phyloP scores from a whole-genome alignment of 192 early-diverging fungal genomes.

The Allomyces javanicus region DNA sequence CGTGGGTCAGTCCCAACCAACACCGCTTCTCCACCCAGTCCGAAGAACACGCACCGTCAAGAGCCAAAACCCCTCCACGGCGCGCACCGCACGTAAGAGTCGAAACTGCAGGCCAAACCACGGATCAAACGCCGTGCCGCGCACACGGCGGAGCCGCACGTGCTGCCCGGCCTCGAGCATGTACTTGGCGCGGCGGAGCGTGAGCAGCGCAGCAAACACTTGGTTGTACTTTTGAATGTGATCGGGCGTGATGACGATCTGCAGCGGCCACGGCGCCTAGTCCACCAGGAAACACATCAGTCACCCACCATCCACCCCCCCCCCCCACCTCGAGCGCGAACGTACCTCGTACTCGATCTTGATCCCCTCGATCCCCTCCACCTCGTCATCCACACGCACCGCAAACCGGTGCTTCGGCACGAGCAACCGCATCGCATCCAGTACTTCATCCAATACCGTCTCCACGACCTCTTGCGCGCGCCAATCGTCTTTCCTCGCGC shows the following conservation, averaged over 20 bases:
- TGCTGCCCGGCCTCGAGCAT: neutral
- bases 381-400: neutral
- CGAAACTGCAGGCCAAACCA: neutral
- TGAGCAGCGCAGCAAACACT: neutral
- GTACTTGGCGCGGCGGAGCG: neutral
- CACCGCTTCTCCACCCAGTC: neutral
- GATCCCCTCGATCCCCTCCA: neutral
- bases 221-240: neutral
- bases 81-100: neutral
- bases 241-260: neutral
- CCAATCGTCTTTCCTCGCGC: neutral
- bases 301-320: no score
- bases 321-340: neutral
- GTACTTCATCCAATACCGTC: neutral
- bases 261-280: neutral
- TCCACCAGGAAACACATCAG: neutral
- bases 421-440: neutral
- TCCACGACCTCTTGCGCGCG: neutral
- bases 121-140: neutral
- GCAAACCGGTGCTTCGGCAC: neutral
- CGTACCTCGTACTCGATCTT: neutral
- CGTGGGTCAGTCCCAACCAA: neutral
- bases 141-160: neutral
- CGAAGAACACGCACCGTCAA: neutral
- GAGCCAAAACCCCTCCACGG: neutral